Percentiles rank a stretch among this genome's conserved stretches.
Conservation (phyloP, 2,329 filamentous ascomycete genomes). For the Penicillium decumbens region DNA sequence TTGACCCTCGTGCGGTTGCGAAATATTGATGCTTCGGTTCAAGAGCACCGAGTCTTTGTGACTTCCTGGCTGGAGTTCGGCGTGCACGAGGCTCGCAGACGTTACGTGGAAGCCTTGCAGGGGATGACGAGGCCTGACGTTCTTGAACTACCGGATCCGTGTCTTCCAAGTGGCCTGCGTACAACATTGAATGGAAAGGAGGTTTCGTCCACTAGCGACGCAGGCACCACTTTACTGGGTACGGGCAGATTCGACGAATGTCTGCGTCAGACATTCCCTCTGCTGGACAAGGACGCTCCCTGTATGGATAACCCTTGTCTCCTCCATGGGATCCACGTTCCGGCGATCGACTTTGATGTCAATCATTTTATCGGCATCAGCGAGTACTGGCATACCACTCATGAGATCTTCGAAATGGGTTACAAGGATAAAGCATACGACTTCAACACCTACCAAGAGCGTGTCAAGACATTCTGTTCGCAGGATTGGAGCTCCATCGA, state of each 20-base stretch:
- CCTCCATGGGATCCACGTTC: slow-evolving; percentile 84
- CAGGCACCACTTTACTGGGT: slow-evolving; percentile 61
- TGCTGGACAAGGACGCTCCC: slow-evolving; percentile 82
- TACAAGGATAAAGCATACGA: slow-evolving; percentile 80
- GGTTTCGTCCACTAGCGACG: slow-evolving; percentile 38
- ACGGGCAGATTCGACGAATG: slow-evolving; percentile 87
- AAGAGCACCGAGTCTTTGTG: slow-evolving; percentile 87
- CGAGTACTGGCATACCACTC: slow-evolving; percentile 98
- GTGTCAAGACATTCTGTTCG: slow-evolving; percentile 79
- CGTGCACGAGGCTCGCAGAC: slow-evolving; percentile 83
- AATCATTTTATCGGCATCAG: slow-evolving; percentile 98
- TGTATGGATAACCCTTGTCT: slow-evolving; percentile 82
- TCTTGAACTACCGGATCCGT: slow-evolving; percentile 79
- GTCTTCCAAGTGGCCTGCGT: slow-evolving; percentile 72
- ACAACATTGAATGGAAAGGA: slow-evolving; percentile 67
- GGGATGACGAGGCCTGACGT: slow-evolving; percentile 58
- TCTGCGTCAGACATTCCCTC: slow-evolving; percentile 71
- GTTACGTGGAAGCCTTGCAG: slow-evolving; percentile 75
- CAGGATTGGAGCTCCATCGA: slow-evolving; percentile 76
- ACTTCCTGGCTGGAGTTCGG: slow-evolving; percentile 97
- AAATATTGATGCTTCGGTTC: slow-evolving; percentile 68
- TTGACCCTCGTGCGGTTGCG: slow-evolving; percentile 80
- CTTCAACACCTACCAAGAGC: slow-evolving; percentile 79
- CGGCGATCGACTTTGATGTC: slow-evolving; percentile 91
- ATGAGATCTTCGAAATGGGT: slow-evolving; percentile 79